Evolutionary conservation across 108 stramenopile genomes (phyloP), one percentile per base, ranked within the genome.

Genomic region (Conticribra guillardii): DNA sequence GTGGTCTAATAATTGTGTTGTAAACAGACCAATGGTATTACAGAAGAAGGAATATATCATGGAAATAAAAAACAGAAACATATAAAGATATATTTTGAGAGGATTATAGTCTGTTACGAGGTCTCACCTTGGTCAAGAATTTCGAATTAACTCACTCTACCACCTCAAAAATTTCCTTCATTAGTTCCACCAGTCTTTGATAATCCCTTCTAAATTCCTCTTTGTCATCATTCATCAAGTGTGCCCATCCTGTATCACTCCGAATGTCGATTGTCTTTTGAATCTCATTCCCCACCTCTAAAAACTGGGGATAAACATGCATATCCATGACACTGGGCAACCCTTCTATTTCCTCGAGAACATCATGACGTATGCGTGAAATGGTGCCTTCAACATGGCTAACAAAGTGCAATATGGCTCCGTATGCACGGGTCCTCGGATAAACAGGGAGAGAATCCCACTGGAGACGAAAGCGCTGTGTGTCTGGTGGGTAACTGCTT

Each of bases 191-290:
- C 32, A 95, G 80, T 29, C 86, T 76, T 7, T 86, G 55, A 60
- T 91, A 90, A 60, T 95, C 91, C 22, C 63, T 60, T 59, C 78
- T 45, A 53, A 95, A 87, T 37, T 67, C 46, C 8, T 81, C 74
- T 46, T 68, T 26, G 33, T 95, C 89, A 50, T 89, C 87, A 70
- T 91, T 77, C 58, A 95, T 67, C 24, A 96, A 26, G 45, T 93
- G 92, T 7, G 87, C 85, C 94, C 94, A 96, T 22, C 94, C 93
- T 32, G 78, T 83, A 81, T 94, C 93, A 30, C 79, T 79, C 56
- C 82, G 68, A 56, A 94, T 94, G 50, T 89, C 87, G 2, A 81
- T 46, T 7, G 93, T 94, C 44, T 84, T 86, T 41, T 80, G 46
- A 31, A 95, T 77, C 21, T 59, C 23, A 29, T 68, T 79, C 3